Evolutionary conservation across 164 flowering plant genomes (phyloP).

Genomic region (Magnolia officinalis): DNA sequence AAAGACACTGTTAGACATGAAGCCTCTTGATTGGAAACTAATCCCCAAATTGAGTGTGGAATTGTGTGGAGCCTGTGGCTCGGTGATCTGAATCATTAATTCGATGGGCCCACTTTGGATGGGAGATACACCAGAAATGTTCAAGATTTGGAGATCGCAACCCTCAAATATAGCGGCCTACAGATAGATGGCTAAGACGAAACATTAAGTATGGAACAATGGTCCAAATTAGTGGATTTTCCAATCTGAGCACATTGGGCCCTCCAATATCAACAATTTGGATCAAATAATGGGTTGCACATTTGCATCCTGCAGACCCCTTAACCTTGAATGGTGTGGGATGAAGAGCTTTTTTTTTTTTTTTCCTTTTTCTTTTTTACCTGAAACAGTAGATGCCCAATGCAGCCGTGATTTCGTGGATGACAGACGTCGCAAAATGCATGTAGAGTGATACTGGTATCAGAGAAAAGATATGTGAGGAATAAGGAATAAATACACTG

Average conservation of each 20-base stretch:
- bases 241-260: background rate
- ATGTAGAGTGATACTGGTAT: slow-evolving; percentile 61
- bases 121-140: background rate
- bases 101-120: background rate
- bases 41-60: background rate
- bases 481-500: background rate
- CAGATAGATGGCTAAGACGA: too few relatives aligned
- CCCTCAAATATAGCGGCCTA: background rate
- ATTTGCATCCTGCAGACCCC: background rate
- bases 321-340: background rate
- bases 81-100: background rate
- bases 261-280: background rate
- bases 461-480: slow-evolving; percentile 18
- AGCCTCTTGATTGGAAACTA: background rate
- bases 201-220: too few relatives aligned
- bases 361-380: slow-evolving; percentile 31
- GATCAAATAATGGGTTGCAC: background rate
- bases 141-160: background rate
- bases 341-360: slow-evolving; percentile 1
- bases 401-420: slow-evolving; percentile 86
- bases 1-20: slow-evolving; percentile 1
- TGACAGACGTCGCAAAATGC: slow-evolving; percentile 85
- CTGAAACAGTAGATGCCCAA: slow-evolving; percentile 94
- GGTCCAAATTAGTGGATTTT: too few relatives aligned
- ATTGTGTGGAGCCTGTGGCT: background rate